Base-by-base conservation (phyloP, 2,329 filamentous ascomycete species). In the Colletotrichum costaricense region DNA sequence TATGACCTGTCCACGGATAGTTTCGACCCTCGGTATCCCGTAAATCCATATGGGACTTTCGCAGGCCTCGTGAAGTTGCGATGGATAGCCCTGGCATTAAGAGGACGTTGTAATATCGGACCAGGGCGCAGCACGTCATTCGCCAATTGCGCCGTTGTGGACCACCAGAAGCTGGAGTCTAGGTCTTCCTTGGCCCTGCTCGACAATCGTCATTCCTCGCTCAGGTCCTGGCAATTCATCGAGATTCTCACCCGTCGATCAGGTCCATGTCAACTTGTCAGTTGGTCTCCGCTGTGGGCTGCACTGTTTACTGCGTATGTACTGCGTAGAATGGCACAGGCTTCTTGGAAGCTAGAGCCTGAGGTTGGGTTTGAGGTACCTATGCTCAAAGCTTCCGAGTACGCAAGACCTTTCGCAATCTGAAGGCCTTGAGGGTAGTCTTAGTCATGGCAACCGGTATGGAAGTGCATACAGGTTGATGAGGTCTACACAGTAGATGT, bases 221-320 rank as follows among this genome's bases (percentile, higher is more conserved):
- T 16, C n/a, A 22, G 52, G 12, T 16, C 28, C 30, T 58, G 54
- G 54, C 38, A 54, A 58, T 16, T 52, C 28, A 69, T 69, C 58
- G 65, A 63, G 69, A 72, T 54, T 16, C 54, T 9, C 35, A 63
- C 49, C 52, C 33, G 65, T 38, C 42, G 54, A 72, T 55, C 65
- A 59, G 33, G 52, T 59, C 65, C 69, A 72, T 64, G 28, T 28
- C 19, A 59, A 46, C 55, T 26, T 33, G 35, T 49, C 38, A 19
- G 24, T 42, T 65, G 38, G 49, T 57, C 22, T 52, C 42, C 52
- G 22, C 28, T 55, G 62, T 54, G 54, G 42, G 69, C 24, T 58
- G 58, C 30, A 54, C 7, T 63, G 26, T 19, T 49, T 19, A 26
- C 26, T 26, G 26, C 26, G 26, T 26, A 26, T 26, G 26, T 24